A percentile compares a stretch with the other conserved stretches of the same genome.
Evolutionary conservation across 306 rosid species (phyloP).

Genomic region (Hippophae gyantsensis): DNA sequence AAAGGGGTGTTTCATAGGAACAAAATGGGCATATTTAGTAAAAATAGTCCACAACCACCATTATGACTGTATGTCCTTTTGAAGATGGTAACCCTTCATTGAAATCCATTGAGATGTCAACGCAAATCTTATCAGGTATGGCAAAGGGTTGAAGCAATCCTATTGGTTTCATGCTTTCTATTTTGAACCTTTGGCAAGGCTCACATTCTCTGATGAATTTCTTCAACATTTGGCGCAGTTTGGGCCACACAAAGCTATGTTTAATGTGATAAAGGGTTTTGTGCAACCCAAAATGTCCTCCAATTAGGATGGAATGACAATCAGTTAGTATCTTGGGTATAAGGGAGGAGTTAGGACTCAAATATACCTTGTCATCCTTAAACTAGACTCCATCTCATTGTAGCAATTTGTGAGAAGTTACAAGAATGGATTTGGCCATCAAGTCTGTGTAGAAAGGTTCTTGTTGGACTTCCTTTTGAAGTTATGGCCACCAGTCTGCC

Average conservation of each 20-base stretch:
- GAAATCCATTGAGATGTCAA: constrained; percentile 1
- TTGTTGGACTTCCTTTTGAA: neutral
- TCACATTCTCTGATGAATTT: no score
- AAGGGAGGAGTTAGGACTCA: neutral
- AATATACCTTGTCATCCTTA: neutral
- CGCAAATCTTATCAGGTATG: neutral
- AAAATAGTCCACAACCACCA: no score
- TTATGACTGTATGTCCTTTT: no score
- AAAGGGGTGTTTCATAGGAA: neutral
- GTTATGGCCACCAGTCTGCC: neutral
- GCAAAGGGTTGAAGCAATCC: neutral
- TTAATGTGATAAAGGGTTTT: neutral
- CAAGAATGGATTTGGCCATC: neutral
- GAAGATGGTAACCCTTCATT: no score
- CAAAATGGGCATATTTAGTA: no score
- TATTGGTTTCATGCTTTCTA: no score
- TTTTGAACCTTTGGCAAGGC: no score
- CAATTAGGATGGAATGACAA: neutral
- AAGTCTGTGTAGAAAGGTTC: neutral
- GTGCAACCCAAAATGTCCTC: neutral
- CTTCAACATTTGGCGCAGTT: neutral
- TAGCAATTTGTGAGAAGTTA: neutral
- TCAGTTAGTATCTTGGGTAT: neutral
- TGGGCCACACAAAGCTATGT: neutral
- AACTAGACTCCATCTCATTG: neutral